These are phyloP conservation scores for Pulveroboletus ridleyi DNA, from an alignment of 1,284 basidiomycete species.

Conservation along the genomic window DNA sequence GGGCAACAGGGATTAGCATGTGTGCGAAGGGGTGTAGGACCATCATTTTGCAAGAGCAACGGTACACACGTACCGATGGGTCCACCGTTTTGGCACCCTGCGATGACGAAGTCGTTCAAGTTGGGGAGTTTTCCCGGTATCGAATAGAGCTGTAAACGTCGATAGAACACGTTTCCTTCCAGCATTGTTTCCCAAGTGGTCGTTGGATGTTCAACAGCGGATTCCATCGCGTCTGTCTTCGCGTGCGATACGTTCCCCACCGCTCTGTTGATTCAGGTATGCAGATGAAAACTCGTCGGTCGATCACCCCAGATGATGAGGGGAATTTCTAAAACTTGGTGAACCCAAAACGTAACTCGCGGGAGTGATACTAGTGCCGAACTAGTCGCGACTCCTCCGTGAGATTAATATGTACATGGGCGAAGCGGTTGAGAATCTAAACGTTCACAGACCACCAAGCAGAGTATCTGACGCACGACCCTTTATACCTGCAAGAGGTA, in stretches of 20 bases:
- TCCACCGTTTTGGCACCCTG: slow-evolving; percentile 87
- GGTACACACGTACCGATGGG: slow-evolving; percentile 71
- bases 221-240: slow-evolving; percentile 31
- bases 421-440: too few species aligned
- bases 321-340: background rate
- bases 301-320: background rate
- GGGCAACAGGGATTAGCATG: slow-evolving; percentile 2
- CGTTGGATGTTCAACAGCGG: slow-evolving; percentile 73
- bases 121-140: slow-evolving; percentile 84
- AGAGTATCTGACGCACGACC: too few species aligned
- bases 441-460: too few species aligned
- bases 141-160: slow-evolving; percentile 84
- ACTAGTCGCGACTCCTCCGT: too few species aligned
- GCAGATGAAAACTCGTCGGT: background rate
- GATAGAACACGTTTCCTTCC: slow-evolving; percentile 80
- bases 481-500: too few species aligned
- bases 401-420: too few species aligned
- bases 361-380: too few species aligned
- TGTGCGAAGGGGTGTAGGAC: slow-evolving; percentile 1
- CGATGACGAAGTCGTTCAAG: slow-evolving; percentile 82
- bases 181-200: slow-evolving; percentile 83
- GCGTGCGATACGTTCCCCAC: background rate
- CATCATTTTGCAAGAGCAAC: background rate
- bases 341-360: background rate
- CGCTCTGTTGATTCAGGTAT: background rate